Conservation (phyloP, 106 monocot genomes). For the Allium fistulosum region DNA sequence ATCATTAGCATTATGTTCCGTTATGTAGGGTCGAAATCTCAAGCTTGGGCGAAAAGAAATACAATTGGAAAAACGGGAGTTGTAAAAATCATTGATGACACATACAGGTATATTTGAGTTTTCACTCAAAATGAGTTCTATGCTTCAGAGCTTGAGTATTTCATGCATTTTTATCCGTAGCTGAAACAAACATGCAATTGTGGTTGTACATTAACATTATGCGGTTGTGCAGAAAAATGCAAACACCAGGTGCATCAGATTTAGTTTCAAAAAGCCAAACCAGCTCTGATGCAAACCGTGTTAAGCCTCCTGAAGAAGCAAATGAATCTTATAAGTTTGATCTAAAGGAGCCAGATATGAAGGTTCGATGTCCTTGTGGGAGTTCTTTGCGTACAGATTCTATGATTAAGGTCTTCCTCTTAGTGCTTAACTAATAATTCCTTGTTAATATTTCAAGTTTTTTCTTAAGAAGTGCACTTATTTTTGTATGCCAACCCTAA, state of each 20-base stretch:
- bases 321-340: constrained; percentile 21
- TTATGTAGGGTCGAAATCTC: constrained; percentile 32
- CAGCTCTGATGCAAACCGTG: constrained; percentile 37
- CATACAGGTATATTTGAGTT: constrained; percentile 43
- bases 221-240: constrained; percentile 65
- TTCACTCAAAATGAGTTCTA: no score
- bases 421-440: background rate
- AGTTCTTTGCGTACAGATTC: constrained; percentile 47
- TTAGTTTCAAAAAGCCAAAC: constrained; percentile 60
- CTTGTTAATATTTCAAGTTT: no score
- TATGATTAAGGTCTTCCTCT: constrained; percentile 62
- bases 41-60: constrained; percentile 55
- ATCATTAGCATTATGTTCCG: background rate
- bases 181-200: background rate
- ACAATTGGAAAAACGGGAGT: constrained; percentile 54
- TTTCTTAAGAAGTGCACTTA: no score
- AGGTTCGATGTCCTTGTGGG: constrained; percentile 78
- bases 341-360: constrained; percentile 17
- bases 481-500: no score
- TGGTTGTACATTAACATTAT: constrained; percentile 6
- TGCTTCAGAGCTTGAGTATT: no score
- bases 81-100: constrained; percentile 79
- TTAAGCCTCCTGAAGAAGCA: constrained; percentile 56
- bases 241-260: constrained; percentile 58
- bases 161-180: no score